phyloP scores from a whole-genome alignment of 495 filamentous ascomycete genomes.

The Tuber microsphaerosporum region DNA sequence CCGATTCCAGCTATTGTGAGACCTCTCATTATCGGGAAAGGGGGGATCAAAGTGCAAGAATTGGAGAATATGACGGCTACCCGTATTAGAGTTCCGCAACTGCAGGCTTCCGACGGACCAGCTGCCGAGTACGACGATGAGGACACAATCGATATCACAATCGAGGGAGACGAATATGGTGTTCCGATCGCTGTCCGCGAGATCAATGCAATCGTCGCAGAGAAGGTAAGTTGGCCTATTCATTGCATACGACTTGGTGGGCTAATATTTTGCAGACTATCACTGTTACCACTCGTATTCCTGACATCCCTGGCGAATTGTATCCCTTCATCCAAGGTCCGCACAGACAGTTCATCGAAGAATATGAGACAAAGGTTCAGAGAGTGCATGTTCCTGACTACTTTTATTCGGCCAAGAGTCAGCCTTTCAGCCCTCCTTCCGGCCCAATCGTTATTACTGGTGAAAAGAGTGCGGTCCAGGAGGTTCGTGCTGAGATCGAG shows the following conservation, averaged over 20 bases:
- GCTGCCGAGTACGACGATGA: slow-evolving; percentile 64
- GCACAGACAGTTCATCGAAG: slow-evolving; percentile 58
- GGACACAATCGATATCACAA: slow-evolving; percentile 68
- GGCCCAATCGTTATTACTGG: slow-evolving; percentile 68
- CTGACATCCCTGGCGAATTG: slow-evolving; percentile 78
- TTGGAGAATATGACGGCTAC: slow-evolving; percentile 80
- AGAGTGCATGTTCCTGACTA: slow-evolving; percentile 40
- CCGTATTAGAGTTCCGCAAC: slow-evolving; percentile 76
- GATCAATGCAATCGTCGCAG: slow-evolving; percentile 75
- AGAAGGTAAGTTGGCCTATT: slow-evolving; percentile 49
- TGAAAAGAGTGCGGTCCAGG: slow-evolving; percentile 73
- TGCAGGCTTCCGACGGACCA: slow-evolving; percentile 51
- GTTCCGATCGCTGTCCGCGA: slow-evolving; percentile 71
- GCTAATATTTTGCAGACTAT: slow-evolving; percentile 45
- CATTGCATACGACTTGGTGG: not conserved
- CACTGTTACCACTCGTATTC: slow-evolving; percentile 67
- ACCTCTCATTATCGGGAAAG: slow-evolving; percentile 81
- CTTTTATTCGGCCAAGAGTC: slow-evolving; percentile 25
- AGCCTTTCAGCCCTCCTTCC: slow-evolving; percentile 37
- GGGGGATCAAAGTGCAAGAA: slow-evolving; percentile 80
- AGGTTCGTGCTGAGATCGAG: slow-evolving; percentile 72
- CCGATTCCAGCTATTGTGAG: slow-evolving; percentile 69
- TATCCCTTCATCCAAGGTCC: slow-evolving; percentile 91
- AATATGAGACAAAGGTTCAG: slow-evolving; percentile 53
- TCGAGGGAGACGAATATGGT: slow-evolving; percentile 84